These are phyloP conservation scores for Fusarium guadeloupense DNA, from an alignment of 2,329 filamentous ascomycete genomes.

Conservation along the genomic window DNA sequence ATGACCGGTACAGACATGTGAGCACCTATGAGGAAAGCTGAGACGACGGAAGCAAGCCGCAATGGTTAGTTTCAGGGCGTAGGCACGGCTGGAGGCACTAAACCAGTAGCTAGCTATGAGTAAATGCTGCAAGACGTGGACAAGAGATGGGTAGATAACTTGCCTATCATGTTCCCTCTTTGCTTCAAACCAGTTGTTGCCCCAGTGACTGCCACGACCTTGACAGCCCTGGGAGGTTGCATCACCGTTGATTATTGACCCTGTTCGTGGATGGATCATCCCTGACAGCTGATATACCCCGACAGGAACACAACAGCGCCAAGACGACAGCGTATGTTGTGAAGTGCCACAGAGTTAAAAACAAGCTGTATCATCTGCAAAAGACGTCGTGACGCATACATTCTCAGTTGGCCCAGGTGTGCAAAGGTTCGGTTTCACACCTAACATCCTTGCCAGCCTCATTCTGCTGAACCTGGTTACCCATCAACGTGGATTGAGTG, in stretches of 20 bases:
- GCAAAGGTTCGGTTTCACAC: constrained; percentile 14
- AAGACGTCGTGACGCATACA: constrained; percentile 10
- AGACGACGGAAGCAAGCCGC: neutral
- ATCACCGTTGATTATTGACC: constrained; percentile 34
- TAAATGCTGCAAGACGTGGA: neutral
- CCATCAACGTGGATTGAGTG: constrained; percentile 5
- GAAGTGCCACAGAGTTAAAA: constrained; percentile 22
- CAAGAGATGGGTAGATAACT: constrained; percentile 1
- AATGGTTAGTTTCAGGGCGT: neutral
- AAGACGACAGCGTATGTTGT: constrained; percentile 28
- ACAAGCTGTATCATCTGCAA: constrained; percentile 17
- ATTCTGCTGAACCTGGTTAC: constrained; percentile 5
- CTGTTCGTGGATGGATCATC: constrained; percentile 25
- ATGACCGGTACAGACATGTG: constrained; percentile 15
- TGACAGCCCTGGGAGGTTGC: constrained; percentile 28
- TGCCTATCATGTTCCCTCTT: constrained; percentile 3
- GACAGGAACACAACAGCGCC: constrained; percentile 26
- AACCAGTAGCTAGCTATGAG: neutral
- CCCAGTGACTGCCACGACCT: neutral
- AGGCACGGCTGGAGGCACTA: neutral
- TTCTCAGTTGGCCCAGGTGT: too few species aligned
- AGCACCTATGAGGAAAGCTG: constrained; percentile 4
- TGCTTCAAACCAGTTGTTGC: constrained; percentile 1
- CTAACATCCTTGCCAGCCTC: constrained; percentile 13
- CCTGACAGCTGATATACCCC: constrained; percentile 26